A percentile compares a stretch with the other conserved stretches of the same genome.
phyloP scores from a whole-genome alignment of 2,329 filamentous ascomycete species.

The Neurospora crassa region DNA sequence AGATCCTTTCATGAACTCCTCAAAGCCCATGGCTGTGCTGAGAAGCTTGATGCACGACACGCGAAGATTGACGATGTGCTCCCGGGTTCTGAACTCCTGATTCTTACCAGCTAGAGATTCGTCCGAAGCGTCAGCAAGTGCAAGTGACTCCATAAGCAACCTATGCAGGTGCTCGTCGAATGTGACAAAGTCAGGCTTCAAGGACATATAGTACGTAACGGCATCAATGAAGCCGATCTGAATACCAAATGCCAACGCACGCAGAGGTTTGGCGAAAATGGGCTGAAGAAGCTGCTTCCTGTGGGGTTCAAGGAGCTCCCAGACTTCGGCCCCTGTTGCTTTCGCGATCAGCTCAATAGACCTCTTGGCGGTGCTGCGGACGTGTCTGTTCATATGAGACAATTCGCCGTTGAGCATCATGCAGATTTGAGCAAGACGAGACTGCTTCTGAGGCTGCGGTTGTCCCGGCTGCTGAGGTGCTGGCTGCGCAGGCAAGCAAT shows the following conservation, averaged over 20 bases:
- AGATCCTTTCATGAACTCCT: slow-evolving; percentile 74
- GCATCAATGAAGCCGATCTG: slow-evolving; percentile 99
- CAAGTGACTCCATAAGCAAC: slow-evolving; percentile 85
- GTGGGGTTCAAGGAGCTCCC: slow-evolving; percentile 81
- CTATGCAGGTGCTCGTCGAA: slow-evolving; percentile 90
- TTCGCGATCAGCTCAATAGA: slow-evolving; percentile 75
- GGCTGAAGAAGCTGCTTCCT: slow-evolving; percentile 83
- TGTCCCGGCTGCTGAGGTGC: slow-evolving; percentile 31
- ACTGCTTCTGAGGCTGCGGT: slow-evolving; percentile 33
- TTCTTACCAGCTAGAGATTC: slow-evolving; percentile 89
- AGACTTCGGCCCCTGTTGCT: slow-evolving; percentile 66
- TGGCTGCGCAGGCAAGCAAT: slow-evolving; percentile 36
- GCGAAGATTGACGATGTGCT: slow-evolving; percentile 81
- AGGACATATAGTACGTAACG: slow-evolving; percentile 84
- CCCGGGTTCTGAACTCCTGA: slow-evolving; percentile 87
- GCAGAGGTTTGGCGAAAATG: slow-evolving; percentile 89
- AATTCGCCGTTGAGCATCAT: slow-evolving; percentile 80
- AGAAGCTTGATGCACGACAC: slow-evolving; percentile 91
- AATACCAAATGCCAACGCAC: slow-evolving; percentile 84
- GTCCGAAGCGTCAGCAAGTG: slow-evolving; percentile 88
- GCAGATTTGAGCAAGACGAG: slow-evolving; percentile 67
- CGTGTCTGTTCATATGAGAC: slow-evolving; percentile 91
- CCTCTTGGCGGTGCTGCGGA: slow-evolving; percentile 76
- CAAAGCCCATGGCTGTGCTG: slow-evolving; percentile 86
- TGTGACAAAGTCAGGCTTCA: slow-evolving; percentile 80